Percentiles rank a stretch among this genome's conserved stretches.
phyloP scores from a whole-genome alignment of 805 yeast genomes.

The Saccharomycopsis babjevae region DNA sequence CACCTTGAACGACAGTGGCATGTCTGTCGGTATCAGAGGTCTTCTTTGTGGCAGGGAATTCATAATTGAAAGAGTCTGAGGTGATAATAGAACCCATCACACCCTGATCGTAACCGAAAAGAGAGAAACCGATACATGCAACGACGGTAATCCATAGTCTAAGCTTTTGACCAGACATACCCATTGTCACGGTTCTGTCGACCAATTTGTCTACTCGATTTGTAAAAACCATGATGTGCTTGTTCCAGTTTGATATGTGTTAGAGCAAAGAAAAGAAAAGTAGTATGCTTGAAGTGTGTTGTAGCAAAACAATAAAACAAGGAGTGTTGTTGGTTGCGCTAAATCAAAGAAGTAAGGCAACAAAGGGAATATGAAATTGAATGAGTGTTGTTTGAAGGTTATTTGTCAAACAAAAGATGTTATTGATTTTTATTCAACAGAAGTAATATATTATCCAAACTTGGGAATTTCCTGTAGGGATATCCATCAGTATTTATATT shows the following conservation, averaged over 20 bases:
- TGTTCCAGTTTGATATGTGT: too few species aligned
- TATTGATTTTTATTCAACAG: too few species aligned
- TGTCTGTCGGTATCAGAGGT: constrained; percentile 27
- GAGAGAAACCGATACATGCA: constrained; percentile 55
- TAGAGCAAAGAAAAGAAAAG: too few species aligned
- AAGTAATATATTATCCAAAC: too few species aligned
- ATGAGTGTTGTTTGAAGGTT: too few species aligned
- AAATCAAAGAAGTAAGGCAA: neutral
- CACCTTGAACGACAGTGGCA: constrained; percentile 59
- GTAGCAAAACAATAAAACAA: too few species aligned
- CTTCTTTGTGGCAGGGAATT: constrained; percentile 44
- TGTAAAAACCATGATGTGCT: neutral
- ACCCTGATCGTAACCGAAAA: constrained; percentile 77
- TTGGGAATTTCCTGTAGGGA: neutral
- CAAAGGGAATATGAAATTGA: neutral
- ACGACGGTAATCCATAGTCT: constrained; percentile 41
- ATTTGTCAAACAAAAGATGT: too few species aligned
- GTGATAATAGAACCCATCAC: constrained; percentile 57
- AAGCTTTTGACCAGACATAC: constrained; percentile 45
- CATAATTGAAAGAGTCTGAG: constrained; percentile 52
- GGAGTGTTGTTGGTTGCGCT: too few species aligned
- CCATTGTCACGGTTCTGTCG: constrained; percentile 30
- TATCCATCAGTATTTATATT: neutral
- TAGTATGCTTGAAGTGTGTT: too few species aligned
- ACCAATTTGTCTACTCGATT: neutral